Percentiles rank a stretch among this genome's conserved stretches.
Conservation (phyloP, 768 basidiomycete species). For the Lactifluus pinguis region DNA sequence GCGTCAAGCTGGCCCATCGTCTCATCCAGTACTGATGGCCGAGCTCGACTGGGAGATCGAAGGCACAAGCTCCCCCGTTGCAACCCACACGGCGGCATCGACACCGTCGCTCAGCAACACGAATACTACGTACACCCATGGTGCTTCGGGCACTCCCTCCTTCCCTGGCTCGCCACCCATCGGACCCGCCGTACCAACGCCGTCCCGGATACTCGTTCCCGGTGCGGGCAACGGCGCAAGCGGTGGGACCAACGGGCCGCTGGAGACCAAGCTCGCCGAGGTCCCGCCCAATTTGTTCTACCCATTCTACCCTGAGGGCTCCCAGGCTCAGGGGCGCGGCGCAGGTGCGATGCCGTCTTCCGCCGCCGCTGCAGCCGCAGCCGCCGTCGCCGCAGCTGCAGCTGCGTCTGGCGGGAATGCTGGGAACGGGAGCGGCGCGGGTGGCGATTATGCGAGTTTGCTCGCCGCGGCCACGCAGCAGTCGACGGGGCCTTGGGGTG, state of each 20-base stretch:
- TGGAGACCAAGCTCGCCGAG: slow-evolving; percentile 42
- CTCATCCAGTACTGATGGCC: slow-evolving; percentile 31
- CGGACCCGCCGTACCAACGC: slow-evolving; percentile 6
- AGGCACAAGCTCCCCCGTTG: slow-evolving; percentile 10
- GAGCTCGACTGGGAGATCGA: slow-evolving; percentile 42
- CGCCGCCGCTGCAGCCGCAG: not conserved
- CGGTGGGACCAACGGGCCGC: not conserved
- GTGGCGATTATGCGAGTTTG: slow-evolving; percentile 42
- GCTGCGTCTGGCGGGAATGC: slow-evolving; percentile 7
- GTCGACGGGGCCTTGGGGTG: slow-evolving; percentile 44
- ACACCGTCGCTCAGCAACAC: slow-evolving; percentile 28
- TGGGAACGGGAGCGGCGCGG: slow-evolving; percentile 14
- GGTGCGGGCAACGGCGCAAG: not conserved
- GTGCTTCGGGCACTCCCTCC: slow-evolving; percentile 22
- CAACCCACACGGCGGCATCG: slow-evolving; percentile 10
- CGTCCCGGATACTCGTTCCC: not conserved
- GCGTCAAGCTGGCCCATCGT: slow-evolving; percentile 41
- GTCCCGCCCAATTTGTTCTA: slow-evolving; percentile 66
- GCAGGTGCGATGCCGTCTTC: slow-evolving; percentile 10
- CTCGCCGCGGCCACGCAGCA: slow-evolving; percentile 50
- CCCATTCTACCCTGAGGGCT: slow-evolving; percentile 62
- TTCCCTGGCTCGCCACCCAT: slow-evolving; percentile 21
- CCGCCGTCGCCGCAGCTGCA: not conserved
- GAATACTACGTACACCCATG: slow-evolving; percentile 26
- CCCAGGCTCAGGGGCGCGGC: slow-evolving; percentile 19